Evolutionary conservation across 2,329 filamentous ascomycete genomes (phyloP).

Genomic region (Coniochaeta sp.): DNA sequence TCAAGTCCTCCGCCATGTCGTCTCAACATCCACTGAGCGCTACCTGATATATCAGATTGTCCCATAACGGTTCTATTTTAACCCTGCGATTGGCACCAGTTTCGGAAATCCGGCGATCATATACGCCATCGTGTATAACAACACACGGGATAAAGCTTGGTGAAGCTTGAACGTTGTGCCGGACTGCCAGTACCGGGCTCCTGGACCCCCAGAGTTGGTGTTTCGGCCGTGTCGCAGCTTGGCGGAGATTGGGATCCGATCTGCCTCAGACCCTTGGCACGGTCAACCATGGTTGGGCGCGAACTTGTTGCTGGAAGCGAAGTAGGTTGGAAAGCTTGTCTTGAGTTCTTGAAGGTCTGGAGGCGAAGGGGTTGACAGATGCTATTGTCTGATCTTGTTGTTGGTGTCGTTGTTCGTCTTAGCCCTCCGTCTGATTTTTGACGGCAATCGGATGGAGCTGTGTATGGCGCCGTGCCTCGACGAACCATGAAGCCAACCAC

Average conservation of each 20-base stretch:
- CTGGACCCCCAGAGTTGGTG: not conserved
- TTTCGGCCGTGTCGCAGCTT: conserved; percentile 12
- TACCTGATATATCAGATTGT: not conserved
- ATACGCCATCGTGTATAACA: not conserved
- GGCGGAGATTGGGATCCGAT: not conserved
- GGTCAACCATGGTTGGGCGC: not conserved
- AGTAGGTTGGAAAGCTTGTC: too few relatives aligned
- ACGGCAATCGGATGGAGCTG: not conserved
- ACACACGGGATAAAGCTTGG: not conserved
- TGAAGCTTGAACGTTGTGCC: not conserved
- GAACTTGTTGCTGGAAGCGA: not conserved
- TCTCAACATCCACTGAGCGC: not conserved
- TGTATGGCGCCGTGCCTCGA: too few relatives aligned
- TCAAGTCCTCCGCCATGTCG: not conserved
- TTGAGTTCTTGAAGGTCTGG: too few relatives aligned
- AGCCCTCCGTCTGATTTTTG: not conserved
- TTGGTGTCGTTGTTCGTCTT: not conserved
- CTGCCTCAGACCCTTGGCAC: conserved; percentile 9
- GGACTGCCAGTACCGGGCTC: not conserved
- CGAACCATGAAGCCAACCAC: too few relatives aligned
- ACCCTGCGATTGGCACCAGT: not conserved
- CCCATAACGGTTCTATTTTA: not conserved
- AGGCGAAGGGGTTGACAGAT: not conserved
- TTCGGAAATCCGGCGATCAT: not conserved
- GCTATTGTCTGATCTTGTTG: too few relatives aligned